Evolutionary conservation across 2,329 filamentous ascomycete genomes (phyloP).

Genomic region (Geosmithia flava): DNA sequence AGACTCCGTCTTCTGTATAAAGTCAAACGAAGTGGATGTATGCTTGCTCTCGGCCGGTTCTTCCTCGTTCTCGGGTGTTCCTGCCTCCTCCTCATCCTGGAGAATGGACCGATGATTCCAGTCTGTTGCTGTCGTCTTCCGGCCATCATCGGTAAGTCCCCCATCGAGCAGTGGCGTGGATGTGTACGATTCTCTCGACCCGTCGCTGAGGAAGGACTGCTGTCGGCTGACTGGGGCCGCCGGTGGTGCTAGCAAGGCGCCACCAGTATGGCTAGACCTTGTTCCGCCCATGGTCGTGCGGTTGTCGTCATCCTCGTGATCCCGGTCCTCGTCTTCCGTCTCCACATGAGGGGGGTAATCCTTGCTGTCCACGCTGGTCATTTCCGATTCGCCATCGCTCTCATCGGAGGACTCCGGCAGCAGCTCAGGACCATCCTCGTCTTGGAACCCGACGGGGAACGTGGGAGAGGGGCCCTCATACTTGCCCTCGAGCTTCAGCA

Average conservation of each 20-base stretch:
- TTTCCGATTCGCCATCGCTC: slow-evolving; percentile 2
- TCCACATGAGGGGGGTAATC: background rate
- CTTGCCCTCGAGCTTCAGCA: slow-evolving; percentile 84
- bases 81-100: slow-evolving; percentile 27
- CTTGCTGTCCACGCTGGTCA: slow-evolving; percentile 1
- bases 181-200: slow-evolving; percentile 32
- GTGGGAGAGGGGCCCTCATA: slow-evolving; percentile 36
- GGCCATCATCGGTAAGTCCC: slow-evolving; percentile 40
- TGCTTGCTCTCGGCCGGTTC: slow-evolving; percentile 16
- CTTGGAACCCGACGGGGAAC: background rate
- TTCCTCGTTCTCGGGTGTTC: slow-evolving; percentile 9
- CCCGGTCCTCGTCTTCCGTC: background rate
- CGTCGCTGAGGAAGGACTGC: slow-evolving; percentile 41
- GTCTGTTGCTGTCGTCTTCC: slow-evolving; percentile 19
- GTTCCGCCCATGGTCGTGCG: no score
- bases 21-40: slow-evolving; percentile 41
- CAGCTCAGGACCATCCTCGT: slow-evolving; percentile 7
- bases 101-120: slow-evolving; percentile 46
- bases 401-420: background rate
- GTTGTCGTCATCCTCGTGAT: background rate
- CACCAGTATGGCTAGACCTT: no score
- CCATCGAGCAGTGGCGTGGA: slow-evolving; percentile 68
- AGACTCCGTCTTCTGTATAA: slow-evolving; percentile 37
- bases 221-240: slow-evolving; percentile 19
- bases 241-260: slow-evolving; percentile 5